Base-by-base conservation (phyloP, 805 yeast species). In the Teunomyces stri region DNA sequence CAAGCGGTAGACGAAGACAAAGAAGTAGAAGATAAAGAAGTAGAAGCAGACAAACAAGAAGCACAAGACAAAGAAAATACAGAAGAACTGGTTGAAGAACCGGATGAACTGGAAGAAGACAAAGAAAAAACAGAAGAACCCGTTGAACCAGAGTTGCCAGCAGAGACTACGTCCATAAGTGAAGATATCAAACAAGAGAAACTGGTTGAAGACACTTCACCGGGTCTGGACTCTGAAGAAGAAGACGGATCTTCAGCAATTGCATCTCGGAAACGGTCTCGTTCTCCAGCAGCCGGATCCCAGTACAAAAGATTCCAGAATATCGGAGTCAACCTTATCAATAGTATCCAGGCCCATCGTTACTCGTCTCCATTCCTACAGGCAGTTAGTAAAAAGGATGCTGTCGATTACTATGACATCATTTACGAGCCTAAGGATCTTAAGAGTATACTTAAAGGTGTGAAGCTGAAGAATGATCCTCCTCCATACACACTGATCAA, bases 351-450 rank as follows among this genome's bases (percentile, higher is more conserved):
- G 33, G 82, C 88, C 1, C 85, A 86, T 61, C 72, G 88, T 48
- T 84, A 79, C 57, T 87, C 94, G 0, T 82, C 90, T 0, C 83
- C 87, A 47, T 88, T 88, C 60, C 60, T 85, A 33, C 80, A 77
- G 45, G 89, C 94, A 0, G 94, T 88, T 12, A 78, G 76, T 52
- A 76, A 74, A 47, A 69, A 77, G 47, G 87, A 80, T 45, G 92
- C 90, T 5, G 89, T 87, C 1, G 79, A 83, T 42, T 88, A 88
- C 59, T 76, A 80, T 56, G 71, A 77, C 16, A 66, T 85, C 29
- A 53, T 87, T 11, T 72, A 78, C 51, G 69, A 74, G 22, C 94
- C 96, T 0, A 78, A 79, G 20, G 92, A 88, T 61, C 64, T 87
- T 52, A 84, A 85, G 57, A 79, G 81, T 5, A 79, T 88, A 35